These are phyloP conservation scores for Houttuynia cordata DNA, from an alignment of 164 flowering plant species.

Conservation along the genomic window DNA sequence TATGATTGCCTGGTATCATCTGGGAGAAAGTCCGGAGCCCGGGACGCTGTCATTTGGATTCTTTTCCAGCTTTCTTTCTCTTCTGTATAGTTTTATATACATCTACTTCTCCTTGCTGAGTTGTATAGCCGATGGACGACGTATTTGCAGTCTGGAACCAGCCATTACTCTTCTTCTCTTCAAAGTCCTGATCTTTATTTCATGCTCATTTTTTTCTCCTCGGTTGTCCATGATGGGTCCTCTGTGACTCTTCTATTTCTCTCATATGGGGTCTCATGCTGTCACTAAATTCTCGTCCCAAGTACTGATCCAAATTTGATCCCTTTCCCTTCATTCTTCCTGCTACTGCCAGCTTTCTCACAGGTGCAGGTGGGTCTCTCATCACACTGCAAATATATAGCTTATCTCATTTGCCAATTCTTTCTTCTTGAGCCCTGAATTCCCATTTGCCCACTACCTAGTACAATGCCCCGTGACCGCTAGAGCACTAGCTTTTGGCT, in stretches of 20 bases:
- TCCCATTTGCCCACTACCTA: background rate
- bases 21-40: background rate
- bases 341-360: background rate
- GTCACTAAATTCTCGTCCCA: background rate
- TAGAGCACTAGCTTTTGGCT: background rate
- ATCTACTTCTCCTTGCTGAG: background rate
- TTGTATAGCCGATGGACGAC: background rate
- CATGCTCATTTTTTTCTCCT: background rate
- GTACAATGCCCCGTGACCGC: background rate
- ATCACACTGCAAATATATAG: background rate
- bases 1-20: too few species aligned
- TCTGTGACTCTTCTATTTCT: too few species aligned
- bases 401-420: background rate
- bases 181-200: background rate
- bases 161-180: background rate
- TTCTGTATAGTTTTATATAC: background rate
- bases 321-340: too few species aligned
- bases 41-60: background rate
- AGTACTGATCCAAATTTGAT: constrained; percentile 1
- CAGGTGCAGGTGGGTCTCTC: background rate
- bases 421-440: background rate
- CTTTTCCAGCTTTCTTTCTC: background rate
- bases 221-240: too few species aligned
- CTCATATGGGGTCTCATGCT: background rate
- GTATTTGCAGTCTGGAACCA: background rate